phyloP scores from a whole-genome alignment of 768 basidiomycete genomes.

The Rhizopogon salebrosus region DNA sequence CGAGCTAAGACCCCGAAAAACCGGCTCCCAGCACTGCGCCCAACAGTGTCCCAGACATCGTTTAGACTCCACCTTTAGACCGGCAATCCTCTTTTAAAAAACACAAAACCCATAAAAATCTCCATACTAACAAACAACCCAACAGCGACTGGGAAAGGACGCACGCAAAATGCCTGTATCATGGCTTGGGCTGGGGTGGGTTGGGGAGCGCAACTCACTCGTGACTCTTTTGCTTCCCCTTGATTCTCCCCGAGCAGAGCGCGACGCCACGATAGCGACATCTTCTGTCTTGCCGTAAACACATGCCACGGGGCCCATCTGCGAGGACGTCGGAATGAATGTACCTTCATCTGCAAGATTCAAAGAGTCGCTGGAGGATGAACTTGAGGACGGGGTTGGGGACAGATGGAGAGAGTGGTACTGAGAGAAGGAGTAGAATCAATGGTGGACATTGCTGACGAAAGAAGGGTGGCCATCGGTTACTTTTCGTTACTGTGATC shows the following conservation, averaged over 20 bases:
- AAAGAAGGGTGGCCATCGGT: too few relatives aligned
- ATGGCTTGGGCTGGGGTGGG: constrained; percentile 9
- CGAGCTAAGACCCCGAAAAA: too few relatives aligned
- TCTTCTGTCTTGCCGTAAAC: constrained; percentile 53
- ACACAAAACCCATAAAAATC: too few relatives aligned
- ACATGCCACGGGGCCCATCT: constrained; percentile 15
- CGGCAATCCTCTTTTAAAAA: too few relatives aligned
- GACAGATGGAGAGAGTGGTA: constrained; percentile 30
- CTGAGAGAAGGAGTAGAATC: constrained; percentile 26
- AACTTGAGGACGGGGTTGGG: constrained; percentile 14
- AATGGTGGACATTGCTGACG: background rate
- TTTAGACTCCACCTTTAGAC: too few relatives aligned
- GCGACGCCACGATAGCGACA: constrained; percentile 60
- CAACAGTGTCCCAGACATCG: too few relatives aligned
- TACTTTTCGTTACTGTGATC: too few relatives aligned
- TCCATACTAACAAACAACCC: too few relatives aligned
- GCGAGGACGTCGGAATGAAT: constrained; percentile 10
- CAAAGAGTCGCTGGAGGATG: constrained; percentile 53
- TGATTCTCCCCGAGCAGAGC: constrained; percentile 36
- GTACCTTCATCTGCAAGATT: constrained; percentile 62
- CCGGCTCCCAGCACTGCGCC: too few relatives aligned
- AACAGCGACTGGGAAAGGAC: too few relatives aligned
- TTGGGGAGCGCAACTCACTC: constrained; percentile 49
- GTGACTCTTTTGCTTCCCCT: constrained; percentile 53
- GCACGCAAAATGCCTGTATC: constrained; percentile 18